Conservation (phyloP, 2,329 filamentous ascomycete species). For the Aspergillus intermedius region DNA sequence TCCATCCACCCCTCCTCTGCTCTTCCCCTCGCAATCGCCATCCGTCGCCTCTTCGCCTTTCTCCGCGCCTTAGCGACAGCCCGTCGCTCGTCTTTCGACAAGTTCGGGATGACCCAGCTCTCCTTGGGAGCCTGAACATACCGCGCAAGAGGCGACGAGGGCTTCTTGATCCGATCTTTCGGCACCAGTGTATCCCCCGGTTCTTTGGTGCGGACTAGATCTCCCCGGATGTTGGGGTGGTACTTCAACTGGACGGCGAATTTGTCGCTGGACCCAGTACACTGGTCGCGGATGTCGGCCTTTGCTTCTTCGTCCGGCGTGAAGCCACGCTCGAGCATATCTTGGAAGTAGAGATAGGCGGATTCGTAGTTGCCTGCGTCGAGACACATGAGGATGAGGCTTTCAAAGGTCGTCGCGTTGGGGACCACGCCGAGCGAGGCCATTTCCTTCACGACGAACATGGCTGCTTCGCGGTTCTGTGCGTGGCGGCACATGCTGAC, state of each 20-base stretch:
- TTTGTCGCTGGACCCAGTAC: slow-evolving; percentile 22
- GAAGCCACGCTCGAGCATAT: slow-evolving; percentile 27
- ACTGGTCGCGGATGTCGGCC: slow-evolving; percentile 22
- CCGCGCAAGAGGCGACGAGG: not conserved
- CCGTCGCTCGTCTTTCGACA: slow-evolving; percentile 10
- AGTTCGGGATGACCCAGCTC: not conserved
- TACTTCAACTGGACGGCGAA: slow-evolving; percentile 25
- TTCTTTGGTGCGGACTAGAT: slow-evolving; percentile 1
- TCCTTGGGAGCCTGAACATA: not conserved
- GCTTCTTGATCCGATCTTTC: not conserved
- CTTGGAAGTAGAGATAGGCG: slow-evolving; percentile 33
- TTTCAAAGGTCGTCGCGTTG: slow-evolving; percentile 55
- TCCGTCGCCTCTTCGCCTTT: slow-evolving; percentile 15
- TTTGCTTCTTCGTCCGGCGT: slow-evolving; percentile 18
- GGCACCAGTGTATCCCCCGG: not conserved
- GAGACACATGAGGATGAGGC: slow-evolving; percentile 54
- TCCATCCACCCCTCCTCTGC: slow-evolving; percentile 18
- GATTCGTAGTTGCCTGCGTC: slow-evolving; percentile 30
- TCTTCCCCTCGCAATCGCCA: slow-evolving; percentile 12
- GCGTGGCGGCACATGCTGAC: slow-evolving; percentile 44
- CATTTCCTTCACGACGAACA: slow-evolving; percentile 60
- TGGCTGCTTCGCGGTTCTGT: slow-evolving; percentile 48
- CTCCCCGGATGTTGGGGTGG: slow-evolving; percentile 21
- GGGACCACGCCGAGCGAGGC: slow-evolving; percentile 49
- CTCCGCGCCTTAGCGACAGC: slow-evolving; percentile 14